A percentile compares a stretch with the other conserved stretches of the same genome.
Conservation (phyloP, 495 filamentous ascomycete genomes). For the Sabuloglossum arenarium region DNA sequence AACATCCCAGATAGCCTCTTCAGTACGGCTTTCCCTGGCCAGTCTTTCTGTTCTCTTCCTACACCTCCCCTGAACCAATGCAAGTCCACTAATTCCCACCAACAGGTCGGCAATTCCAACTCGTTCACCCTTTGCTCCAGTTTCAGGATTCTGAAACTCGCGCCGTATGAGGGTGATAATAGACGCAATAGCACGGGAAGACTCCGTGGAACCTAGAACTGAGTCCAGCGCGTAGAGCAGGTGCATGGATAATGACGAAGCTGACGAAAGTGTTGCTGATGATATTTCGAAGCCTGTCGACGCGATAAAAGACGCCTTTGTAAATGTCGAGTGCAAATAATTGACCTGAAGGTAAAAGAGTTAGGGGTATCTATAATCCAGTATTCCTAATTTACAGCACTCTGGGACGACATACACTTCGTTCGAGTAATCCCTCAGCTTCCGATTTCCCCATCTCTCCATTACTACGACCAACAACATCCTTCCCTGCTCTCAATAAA, state of each 20-base stretch:
- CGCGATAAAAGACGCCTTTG: constrained; percentile 41
- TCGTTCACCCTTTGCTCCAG: constrained; percentile 32
- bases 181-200: constrained; percentile 57
- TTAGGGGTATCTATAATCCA: background rate
- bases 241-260: constrained; percentile 40
- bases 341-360: constrained; percentile 22
- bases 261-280: constrained; percentile 36
- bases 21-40: constrained; percentile 25
- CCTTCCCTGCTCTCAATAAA: constrained; percentile 43
- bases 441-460: constrained; percentile 35
- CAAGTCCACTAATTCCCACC: constrained; percentile 46
- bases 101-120: constrained; percentile 46
- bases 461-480: constrained; percentile 33
- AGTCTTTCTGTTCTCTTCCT: constrained; percentile 36
- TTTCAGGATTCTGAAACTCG: constrained; percentile 46
- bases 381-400: no score
- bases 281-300: constrained; percentile 53
- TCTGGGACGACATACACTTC: constrained; percentile 23
- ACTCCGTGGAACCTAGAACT: constrained; percentile 59
- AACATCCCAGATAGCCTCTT: constrained; percentile 63
- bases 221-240: constrained; percentile 48
- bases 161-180: constrained; percentile 53
- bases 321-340: constrained; percentile 38
- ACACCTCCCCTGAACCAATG: constrained; percentile 49
- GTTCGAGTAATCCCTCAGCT: constrained; percentile 39